Evolutionary conservation across 768 basidiomycete species (phyloP), one percentile per base, ranked within the genome.

Genomic region (Suillus fuscotomentosus): DNA sequence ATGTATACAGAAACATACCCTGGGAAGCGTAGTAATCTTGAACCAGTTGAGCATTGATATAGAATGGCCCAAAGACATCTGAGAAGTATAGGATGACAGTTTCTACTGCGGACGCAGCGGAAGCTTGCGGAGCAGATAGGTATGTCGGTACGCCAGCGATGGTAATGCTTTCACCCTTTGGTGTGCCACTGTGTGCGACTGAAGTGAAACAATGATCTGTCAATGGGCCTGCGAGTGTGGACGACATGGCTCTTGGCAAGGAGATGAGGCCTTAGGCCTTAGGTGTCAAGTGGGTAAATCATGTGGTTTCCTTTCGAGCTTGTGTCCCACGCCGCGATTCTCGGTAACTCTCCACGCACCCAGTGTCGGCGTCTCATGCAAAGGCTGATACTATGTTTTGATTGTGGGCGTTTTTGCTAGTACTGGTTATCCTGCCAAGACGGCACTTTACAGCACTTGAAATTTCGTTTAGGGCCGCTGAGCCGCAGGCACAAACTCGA

Each of bases 11-110:
- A 27, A 14, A 60, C 75, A 2, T 62, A 89, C 88, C 88, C 22
- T 84, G 78, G 8, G 82, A 76, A 1, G 89, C 88, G 65, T 84
- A 87, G 68, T 83, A 89, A 70, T 90, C 88, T 70, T 88, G 86
- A 6, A 90, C 63, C 24, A 88, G 76, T 72, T 87, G 78, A 56
- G 81, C 82, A 71, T 89, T 89, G 65, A 83, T 60, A 68, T 78
- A 87, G 63, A 87, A 81, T 2, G 88, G 83, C 1, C 88, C 83
- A 68, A 78, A 88, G 3, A 89, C 80, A 66, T 89, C 88, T 0
- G 86, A 67, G 65, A 86, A 82, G 77, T 79, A 89, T 24, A 90
- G 71, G 20, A 89, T 72, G 62, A 90, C 76, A 60, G 81, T 84
- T 61, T 72, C 70, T 65, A 78, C 79, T 7, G 67, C 61, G 3